Evolutionary conservation across 2,329 filamentous ascomycete genomes (phyloP), one percentile per base, ranked within the genome.

Genomic region (Hypoxylon sp.): DNA sequence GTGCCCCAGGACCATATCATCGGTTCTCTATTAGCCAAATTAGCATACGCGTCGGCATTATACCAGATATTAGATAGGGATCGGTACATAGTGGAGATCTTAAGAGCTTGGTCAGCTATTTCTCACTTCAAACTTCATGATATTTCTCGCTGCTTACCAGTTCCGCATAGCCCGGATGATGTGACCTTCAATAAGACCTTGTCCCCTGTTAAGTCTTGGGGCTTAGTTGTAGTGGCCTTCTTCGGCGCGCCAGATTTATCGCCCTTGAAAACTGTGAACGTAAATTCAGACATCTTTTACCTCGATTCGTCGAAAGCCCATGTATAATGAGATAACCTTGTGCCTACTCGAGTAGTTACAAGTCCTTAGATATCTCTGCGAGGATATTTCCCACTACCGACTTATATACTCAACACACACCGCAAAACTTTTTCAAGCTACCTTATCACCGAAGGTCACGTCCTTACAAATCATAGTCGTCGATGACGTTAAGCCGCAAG

Each of bases 151-250:
- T 6, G 45, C 68, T 58, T 26, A 74, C 71, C 73, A 58, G 89
- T 91, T 51, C 86, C 87, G 75, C 90, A 92, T 53, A 91, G 80
- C 28, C 90, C 89, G 1, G 88, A 89, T 61, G 88, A 87, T 14
- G 88, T 91, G 65, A 91, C 80, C 58, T 83, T 84, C 73, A 92
- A 74, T 26, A 89, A 81, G 53, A 91, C 88, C 63, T 90, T 80
- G 75, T 88, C 83, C 52, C 79, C 77, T 1, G 71, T 73, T 42
- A 87, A 75, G 14, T 83, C 79, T 42, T 76, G 73, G 28, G 78
- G 78, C 63, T 80, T 82, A 18, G 78, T 80, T 44, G 83, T 85
- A 50, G 79, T 80, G 45, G 78, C 74, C 74, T 87, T 78, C 61
- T 82, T 75, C 71, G 89, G 85, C 61, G 80, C 80, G 71, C 88